Conservation (phyloP, 148 eudicot species). For the Dysphania ambrosioides region DNA sequence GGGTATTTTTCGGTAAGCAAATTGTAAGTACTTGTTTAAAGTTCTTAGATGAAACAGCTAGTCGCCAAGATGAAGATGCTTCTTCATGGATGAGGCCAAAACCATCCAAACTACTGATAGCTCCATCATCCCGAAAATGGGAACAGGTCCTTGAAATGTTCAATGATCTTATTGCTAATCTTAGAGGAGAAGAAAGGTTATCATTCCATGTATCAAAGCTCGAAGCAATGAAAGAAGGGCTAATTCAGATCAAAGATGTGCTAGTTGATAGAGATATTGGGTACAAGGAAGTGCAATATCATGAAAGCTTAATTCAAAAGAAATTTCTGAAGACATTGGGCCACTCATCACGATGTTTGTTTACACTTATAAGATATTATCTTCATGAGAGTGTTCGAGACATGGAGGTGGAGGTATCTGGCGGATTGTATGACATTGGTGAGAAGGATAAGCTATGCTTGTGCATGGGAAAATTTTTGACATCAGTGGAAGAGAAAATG, state of each 20-base stretch:
- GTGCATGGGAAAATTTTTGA: conserved; percentile 76
- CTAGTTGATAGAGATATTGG: conserved; percentile 64
- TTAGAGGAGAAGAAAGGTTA: conserved; percentile 48
- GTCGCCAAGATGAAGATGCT: conserved; percentile 47
- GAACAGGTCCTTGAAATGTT: conserved; percentile 79
- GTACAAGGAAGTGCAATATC: conserved; percentile 64
- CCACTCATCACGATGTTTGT: conserved; percentile 72
- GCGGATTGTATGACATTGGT: conserved; percentile 49
- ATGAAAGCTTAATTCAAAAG: conserved; percentile 69
- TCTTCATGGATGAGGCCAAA: conserved; percentile 86
- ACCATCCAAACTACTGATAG: conserved; percentile 35
- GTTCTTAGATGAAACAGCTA: conserved; percentile 50
- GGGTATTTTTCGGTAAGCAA: conserved; percentile 49
- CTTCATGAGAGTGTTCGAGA: conserved; percentile 58
- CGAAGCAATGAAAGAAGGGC: conserved; percentile 85
- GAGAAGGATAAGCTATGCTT: conserved; percentile 42
- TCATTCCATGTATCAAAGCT: conserved; percentile 56
- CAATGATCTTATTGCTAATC: conserved; percentile 55
- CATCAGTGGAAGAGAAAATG: conserved; percentile 59
- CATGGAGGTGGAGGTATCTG: conserved; percentile 69
- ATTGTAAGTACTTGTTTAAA: conserved; percentile 65
- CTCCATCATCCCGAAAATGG: conserved; percentile 56
- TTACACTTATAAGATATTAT: conserved; percentile 75
- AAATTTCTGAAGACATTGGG: conserved; percentile 69
- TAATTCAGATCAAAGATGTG: conserved; percentile 69